Base-by-base conservation (phyloP, 2,329 filamentous ascomycete species). In the Didymella pinodella region DNA sequence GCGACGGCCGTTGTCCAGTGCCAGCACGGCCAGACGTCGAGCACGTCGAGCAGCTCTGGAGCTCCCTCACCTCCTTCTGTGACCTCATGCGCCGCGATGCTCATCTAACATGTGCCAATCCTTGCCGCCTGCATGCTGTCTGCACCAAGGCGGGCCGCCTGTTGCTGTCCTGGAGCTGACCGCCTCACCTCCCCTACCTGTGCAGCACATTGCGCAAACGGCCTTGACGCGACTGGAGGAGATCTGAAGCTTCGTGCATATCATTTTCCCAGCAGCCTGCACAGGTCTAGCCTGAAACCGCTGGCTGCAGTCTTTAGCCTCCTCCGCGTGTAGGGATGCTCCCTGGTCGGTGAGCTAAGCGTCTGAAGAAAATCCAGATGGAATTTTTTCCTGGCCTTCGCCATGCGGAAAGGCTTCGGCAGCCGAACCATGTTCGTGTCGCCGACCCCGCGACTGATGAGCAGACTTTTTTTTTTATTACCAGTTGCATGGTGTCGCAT, bases 171-270 rank as follows among this genome's bases (percentile, higher is more conserved):
- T 49, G 34, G 59, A 48, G 65, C 68, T 74, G 70, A 75, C 71
- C 72, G 71, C 72, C 71, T 71, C 65, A 59, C 48, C 51, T 57
- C 62, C 56, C 58, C 49, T 62, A 47, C 40, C 54, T 57, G 64
- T 57, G 61, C 65, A 63, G 61, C 62, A 59, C 25, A 38, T 46
- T 50, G 56, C 45, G 50, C 63, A 66, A 67, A 67, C 60, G 50
- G 59, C 57, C 57, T 56, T 54, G 50, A 60, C 57, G 61, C 62
- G 56, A 58, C 44, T 58, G 50, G 56, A 43, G 41, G 29, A 72
- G 66, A 72, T 75, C 67, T 71, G 70, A 69, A 66, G 68, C 68
- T 67, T 67, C 61, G 68, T 72, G 72, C 72, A 76, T 74, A 66
- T 65, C 67, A 67, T 69, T 59, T 59, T 52, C 64, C 65, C 65